These are phyloP conservation scores for Beauveria scarabaeidicola DNA, from an alignment of 2,329 filamentous ascomycete species.

Conservation along the genomic window DNA sequence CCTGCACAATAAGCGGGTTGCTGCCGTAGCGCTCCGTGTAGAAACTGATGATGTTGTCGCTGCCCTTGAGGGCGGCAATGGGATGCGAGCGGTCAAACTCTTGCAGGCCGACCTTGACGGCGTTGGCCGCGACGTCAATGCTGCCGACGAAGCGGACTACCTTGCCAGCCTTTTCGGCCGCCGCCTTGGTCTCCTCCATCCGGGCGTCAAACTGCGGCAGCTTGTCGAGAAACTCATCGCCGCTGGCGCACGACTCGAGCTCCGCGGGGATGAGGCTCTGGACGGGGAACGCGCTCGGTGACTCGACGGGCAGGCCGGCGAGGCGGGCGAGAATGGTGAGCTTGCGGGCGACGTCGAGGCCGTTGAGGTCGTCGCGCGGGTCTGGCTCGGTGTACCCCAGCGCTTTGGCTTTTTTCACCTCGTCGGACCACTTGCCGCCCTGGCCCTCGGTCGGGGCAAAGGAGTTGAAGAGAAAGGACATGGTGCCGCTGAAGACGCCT, in stretches of 20 bases:
- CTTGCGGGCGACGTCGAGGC: constrained; percentile 87
- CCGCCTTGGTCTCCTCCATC: constrained; percentile 82
- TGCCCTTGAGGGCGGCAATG: constrained; percentile 90
- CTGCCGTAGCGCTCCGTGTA: constrained; percentile 90
- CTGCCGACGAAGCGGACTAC: constrained; percentile 91
- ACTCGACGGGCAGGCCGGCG: constrained; percentile 71
- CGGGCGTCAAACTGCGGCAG: constrained; percentile 76
- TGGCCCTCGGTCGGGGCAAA: constrained; percentile 73
- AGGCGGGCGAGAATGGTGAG: constrained; percentile 88
- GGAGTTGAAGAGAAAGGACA: constrained; percentile 97
- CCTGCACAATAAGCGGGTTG: constrained; percentile 90
- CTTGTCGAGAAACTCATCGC: constrained; percentile 76
- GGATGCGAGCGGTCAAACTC: constrained; percentile 81
- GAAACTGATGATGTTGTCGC: constrained; percentile 98
- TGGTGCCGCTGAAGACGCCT: constrained; percentile 94
- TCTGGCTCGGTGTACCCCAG: constrained; percentile 89
- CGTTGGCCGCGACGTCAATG: constrained; percentile 72
- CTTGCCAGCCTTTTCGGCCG: constrained; percentile 80
- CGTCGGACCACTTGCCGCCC: constrained; percentile 79
- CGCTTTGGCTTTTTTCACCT: constrained; percentile 86
- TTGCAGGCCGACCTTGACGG: constrained; percentile 87
- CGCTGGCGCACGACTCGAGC: constrained; percentile 66
- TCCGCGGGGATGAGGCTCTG: constrained; percentile 87
- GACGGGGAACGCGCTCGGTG: constrained; percentile 83
- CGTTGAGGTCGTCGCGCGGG: constrained; percentile 78